Evolutionary conservation across 352 stramenopile genomes (phyloP).

Genomic region (Globisporangium uncinulatum): DNA sequence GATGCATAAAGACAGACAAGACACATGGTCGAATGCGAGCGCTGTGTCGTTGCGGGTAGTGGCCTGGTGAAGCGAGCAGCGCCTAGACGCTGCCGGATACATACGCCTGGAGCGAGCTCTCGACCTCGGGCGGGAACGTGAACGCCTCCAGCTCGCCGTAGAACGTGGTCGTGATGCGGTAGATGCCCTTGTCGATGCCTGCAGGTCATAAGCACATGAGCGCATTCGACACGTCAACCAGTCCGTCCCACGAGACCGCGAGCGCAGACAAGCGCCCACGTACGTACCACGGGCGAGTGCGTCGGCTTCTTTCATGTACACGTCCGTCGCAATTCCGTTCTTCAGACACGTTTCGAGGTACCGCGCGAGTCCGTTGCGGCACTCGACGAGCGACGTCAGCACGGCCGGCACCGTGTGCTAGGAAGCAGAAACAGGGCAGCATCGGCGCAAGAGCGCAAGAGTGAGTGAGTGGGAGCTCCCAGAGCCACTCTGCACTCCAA

Average conservation of each 20-base stretch:
- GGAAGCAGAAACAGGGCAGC: background rate
- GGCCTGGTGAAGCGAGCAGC: no score
- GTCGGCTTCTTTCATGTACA: conserved; percentile 58
- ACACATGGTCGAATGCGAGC: no score
- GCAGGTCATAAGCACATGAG: background rate
- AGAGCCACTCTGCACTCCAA: background rate
- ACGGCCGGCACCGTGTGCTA: conserved; percentile 67
- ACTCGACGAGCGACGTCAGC: conserved; percentile 63
- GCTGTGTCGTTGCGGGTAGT: no score
- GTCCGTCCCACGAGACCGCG: background rate
- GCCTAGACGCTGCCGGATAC: conserved; percentile 32
- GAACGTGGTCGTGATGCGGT: conserved; percentile 70
- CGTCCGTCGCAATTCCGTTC: conserved; percentile 44
- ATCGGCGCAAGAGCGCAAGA: background rate
- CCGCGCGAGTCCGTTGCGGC: conserved; percentile 45
- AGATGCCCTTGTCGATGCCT: conserved; percentile 77
- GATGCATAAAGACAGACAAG: background rate
- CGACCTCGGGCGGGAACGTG: conserved; percentile 38
- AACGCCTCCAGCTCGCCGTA: conserved; percentile 54
- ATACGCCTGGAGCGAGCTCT: conserved; percentile 44
- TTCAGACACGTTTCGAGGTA: conserved; percentile 75
- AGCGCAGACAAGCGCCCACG: no score
- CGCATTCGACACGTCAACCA: background rate
- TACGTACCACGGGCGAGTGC: conserved; percentile 35
- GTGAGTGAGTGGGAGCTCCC: background rate